Evolutionary conservation across 257 asterid genomes (phyloP), one percentile per base, ranked within the genome.

Genomic region (Jacaranda mimosifolia): DNA sequence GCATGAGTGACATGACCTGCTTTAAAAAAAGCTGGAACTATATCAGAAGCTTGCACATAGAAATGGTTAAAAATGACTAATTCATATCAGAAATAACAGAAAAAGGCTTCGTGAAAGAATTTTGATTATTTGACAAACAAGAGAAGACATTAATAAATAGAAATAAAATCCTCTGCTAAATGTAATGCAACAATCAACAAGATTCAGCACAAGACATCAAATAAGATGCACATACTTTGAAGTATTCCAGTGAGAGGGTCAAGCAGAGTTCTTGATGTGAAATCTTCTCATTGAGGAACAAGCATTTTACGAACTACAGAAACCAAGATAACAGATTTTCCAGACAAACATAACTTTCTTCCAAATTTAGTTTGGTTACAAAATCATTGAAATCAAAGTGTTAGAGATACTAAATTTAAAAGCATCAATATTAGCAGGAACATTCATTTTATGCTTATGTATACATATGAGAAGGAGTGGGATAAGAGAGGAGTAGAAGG

Each of bases 371-470:
- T 21, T 1, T n/a, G 43, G 46, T 19, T 48, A 49, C 64, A 63
- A 9, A 63, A 49, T 18, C 53, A 63, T 14, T 26, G 9, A 19
- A 19, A 58, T 4, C 43, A 42, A 48, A 49, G 19, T 5, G 9
- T 52, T 21, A 15, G 59, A 73, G 63, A 26, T 57, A 19, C 6
- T 53, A 5, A 43, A 72, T 49, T 19, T 18, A 67, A 67, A 43
- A 11, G 18, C 77, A 58, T 72, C 45, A 32, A 58, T 15, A 72
- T 72, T 14, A 72, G 42, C 42, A 58, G 68, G 70, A 59, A 32
- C 58, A 45, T 57, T 45, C 19, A 32, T 1, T 60, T 46, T 45
- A 39, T 8, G 68, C 57, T 58, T 52, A 38, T 70, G 12, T 40
- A 6, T 2, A 6, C 26, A 53, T 21, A 53, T 53, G 59, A 51